A percentile compares a stretch with the other conserved stretches of the same genome.
Conservation (phyloP, 345 rosid species). For the Sonneratia caseolaris region DNA sequence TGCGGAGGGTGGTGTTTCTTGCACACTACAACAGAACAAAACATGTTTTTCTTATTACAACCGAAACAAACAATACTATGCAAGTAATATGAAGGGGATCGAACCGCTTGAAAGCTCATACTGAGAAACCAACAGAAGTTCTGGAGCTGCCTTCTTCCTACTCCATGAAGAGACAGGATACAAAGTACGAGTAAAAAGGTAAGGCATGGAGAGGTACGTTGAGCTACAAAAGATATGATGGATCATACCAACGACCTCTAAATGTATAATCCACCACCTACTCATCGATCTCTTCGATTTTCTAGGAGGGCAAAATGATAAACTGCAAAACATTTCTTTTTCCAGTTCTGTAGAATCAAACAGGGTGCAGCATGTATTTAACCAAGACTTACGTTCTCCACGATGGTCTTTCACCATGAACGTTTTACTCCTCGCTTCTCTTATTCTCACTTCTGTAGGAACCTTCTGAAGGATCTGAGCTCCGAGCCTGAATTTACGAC, state of each 20-base stretch:
- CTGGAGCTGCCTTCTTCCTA: too few species aligned
- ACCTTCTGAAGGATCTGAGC: conserved; percentile 12
- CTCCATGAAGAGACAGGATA: too few species aligned
- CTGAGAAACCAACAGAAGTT: too few species aligned
- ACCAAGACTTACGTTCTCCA: conserved; percentile 23
- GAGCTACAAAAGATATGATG: too few species aligned
- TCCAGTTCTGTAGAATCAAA: not conserved
- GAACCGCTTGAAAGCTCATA: too few species aligned
- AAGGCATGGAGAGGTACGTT: too few species aligned
- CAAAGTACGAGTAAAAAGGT: too few species aligned
- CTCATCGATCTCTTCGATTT: not conserved
- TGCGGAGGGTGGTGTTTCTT: conserved; percentile 37
- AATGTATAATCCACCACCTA: too few species aligned
- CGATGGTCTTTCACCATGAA: conserved; percentile 37
- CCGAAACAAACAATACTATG: too few species aligned
- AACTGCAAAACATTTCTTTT: not conserved
- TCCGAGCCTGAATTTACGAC: conserved; percentile 29
- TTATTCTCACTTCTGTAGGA: conserved; percentile 18
- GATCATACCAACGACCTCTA: too few species aligned
- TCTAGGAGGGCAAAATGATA: not conserved
- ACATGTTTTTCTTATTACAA: not conserved
- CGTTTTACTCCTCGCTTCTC: conserved; percentile 30
- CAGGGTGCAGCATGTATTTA: not conserved
- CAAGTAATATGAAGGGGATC: too few species aligned
- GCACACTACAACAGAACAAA: conserved; percentile 16